Base-by-base conservation (phyloP, 352 stramenopile species). In the Phytophthora foliorum region DNA sequence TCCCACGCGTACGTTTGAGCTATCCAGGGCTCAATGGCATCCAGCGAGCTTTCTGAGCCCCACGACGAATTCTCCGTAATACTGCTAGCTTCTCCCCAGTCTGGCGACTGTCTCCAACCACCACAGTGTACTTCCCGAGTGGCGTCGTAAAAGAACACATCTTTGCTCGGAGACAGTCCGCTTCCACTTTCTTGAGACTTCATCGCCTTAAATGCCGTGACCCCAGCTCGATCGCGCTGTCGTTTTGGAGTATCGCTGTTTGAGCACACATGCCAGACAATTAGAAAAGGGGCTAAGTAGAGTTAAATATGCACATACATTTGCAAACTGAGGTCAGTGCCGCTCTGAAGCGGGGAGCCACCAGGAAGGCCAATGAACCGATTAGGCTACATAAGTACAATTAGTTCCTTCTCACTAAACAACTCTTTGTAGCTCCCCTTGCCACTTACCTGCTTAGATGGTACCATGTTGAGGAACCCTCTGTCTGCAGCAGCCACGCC, bases 1-100 rank as follows among this genome's bases (percentile, higher is more conserved):
- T 88, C 78, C 80, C 80, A 88, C 10, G 77, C 69, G 32, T 69
- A 78, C 16, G 74, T 65, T 36, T 29, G 61, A 22, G 65, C 64
- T 57, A 63, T 53, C 75, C 75, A 83, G 24, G 68, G 39, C 25
- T 79, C 69, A 46, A 54, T 61, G 19, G 24, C 50, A 67, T 79
- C 69, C 36, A 64, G 22, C 3, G 57, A 77, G 14, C 64, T 59
- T 48, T 73, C 69, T 7, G 65, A 80, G 41, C 60, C 58, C 48
- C 39, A 74, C 8, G 72, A 83, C 3, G 72, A 83, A 51, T 68
- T 77, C 56, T 83, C 75, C 25, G 72, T 83, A 16, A 75, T 60
- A 32, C 63, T 74, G 34, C 68, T 69, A 10, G 51, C 58, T 29
- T 72, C 61, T 56, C 45, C 69, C 69, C 65, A 75, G 11, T 73